A percentile compares a stretch with the other conserved stretches of the same genome.
phyloP scores from a whole-genome alignment of 2,329 filamentous ascomycete species.

The Aureobasidium namibiae region DNA sequence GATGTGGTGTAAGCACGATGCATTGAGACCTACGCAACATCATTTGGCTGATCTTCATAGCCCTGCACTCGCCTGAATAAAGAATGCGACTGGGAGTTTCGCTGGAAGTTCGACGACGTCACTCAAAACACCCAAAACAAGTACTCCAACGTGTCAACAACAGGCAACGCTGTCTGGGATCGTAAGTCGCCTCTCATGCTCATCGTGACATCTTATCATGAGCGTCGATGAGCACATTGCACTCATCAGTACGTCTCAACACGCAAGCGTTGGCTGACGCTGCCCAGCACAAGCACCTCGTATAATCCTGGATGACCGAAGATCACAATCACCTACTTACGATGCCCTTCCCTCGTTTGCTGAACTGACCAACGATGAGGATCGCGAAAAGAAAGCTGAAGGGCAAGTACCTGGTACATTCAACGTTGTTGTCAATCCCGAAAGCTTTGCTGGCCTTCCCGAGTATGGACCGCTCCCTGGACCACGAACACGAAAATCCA shows the following conservation, averaged over 20 bases:
- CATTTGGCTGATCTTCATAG: slow-evolving; percentile 14
- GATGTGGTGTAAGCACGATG: slow-evolving; percentile 40
- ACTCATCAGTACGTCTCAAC: not conserved
- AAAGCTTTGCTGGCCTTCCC: slow-evolving; percentile 44
- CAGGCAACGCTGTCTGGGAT: slow-evolving; percentile 49
- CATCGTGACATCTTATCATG: not conserved
- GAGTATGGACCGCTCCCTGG: slow-evolving; percentile 34
- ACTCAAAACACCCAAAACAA: slow-evolving; percentile 26
- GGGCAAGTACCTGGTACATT: slow-evolving; percentile 45
- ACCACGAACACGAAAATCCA: not conserved
- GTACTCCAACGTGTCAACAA: slow-evolving; percentile 38
- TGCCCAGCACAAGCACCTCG: slow-evolving; percentile 8
- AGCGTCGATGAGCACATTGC: not conserved
- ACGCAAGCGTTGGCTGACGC: not conserved
- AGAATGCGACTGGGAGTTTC: slow-evolving; percentile 49
- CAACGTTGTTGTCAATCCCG: slow-evolving; percentile 46
- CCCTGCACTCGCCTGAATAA: slow-evolving; percentile 50
- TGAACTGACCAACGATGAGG: slow-evolving; percentile 47
- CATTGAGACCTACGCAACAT: not conserved
- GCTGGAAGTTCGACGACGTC: slow-evolving; percentile 34
- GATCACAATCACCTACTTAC: slow-evolving; percentile 17
- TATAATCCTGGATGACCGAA: not conserved
- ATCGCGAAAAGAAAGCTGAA: slow-evolving; percentile 49
- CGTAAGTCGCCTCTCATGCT: slow-evolving; percentile 31
- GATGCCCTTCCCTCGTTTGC: slow-evolving; percentile 49